Percentiles rank a stretch among this genome's conserved stretches.
These are phyloP conservation scores for Bipolaris cookei DNA, from an alignment of 2,329 filamentous ascomycete genomes.

Conservation along the genomic window DNA sequence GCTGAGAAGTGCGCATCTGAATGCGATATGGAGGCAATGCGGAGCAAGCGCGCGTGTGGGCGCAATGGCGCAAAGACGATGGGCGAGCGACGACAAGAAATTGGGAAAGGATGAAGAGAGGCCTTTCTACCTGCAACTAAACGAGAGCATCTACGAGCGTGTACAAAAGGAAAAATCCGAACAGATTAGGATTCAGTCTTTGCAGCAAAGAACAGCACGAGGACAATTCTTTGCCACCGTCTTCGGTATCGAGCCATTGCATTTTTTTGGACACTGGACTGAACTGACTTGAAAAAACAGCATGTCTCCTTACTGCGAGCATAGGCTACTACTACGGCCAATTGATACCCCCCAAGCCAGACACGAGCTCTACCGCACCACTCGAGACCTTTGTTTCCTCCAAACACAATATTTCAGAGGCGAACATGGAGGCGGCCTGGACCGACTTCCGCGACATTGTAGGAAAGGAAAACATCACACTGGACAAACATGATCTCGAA, in stretches of 20 bases:
- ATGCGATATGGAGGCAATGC: constrained; percentile 13
- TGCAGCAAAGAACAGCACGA: constrained; percentile 38
- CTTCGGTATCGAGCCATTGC: constrained; percentile 22
- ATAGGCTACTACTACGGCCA: constrained; percentile 64
- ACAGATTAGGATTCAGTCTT: constrained; percentile 51
- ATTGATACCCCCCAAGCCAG: constrained; percentile 54
- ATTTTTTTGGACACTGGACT: neutral
- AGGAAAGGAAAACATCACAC: constrained; percentile 68
- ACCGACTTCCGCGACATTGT: constrained; percentile 66
- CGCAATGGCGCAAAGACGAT: constrained; percentile 40
- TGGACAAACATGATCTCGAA: constrained; percentile 60
- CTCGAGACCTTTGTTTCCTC: constrained; percentile 57
- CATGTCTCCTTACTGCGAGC: constrained; percentile 57
- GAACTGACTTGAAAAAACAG: constrained; percentile 45
- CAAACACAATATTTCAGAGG: constrained; percentile 61
- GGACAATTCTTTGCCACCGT: constrained; percentile 48
- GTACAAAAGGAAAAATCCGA: constrained; percentile 65
- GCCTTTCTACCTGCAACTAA: constrained; percentile 67
- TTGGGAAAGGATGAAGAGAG: constrained; percentile 40
- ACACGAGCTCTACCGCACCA: constrained; percentile 63
- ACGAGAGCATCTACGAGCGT: constrained; percentile 65
- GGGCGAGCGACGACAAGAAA: constrained; percentile 42
- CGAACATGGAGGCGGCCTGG: constrained; percentile 69
- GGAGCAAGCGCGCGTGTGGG: constrained; percentile 17
- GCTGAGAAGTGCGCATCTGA: constrained; percentile 20